phyloP scores from a whole-genome alignment of 371 early-diverging fungal species.

The Apophysomyces elegans region DNA sequence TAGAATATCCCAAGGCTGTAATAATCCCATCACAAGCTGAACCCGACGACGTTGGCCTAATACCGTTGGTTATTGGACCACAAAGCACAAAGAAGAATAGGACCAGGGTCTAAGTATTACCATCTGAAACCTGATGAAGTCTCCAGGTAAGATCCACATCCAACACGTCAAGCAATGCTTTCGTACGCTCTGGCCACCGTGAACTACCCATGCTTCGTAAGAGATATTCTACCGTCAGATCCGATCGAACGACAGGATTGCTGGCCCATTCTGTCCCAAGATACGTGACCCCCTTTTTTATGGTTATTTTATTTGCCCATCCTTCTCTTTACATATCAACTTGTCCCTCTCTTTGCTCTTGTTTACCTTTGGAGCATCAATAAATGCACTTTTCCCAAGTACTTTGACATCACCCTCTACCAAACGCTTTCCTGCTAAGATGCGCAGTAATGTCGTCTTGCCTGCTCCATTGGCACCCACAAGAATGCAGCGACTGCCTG shows the following conservation, averaged over 20 bases:
- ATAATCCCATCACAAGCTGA: constrained; percentile 76
- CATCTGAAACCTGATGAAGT: constrained; percentile 77
- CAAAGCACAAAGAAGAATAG: background rate
- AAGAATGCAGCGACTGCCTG: constrained; percentile 67
- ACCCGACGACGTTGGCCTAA: constrained; percentile 64
- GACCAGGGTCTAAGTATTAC: constrained; percentile 23
- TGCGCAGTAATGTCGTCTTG: constrained; percentile 69
- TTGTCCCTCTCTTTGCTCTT: too few relatives aligned
- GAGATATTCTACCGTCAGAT: constrained; percentile 69
- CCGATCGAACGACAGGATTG: constrained; percentile 60
- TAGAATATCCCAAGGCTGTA: constrained; percentile 74
- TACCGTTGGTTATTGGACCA: background rate
- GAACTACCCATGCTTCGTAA: constrained; percentile 74
- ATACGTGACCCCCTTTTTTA: constrained; percentile 68
- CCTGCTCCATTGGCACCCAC: constrained; percentile 71
- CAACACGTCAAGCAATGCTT: constrained; percentile 62
- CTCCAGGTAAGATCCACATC: constrained; percentile 79
- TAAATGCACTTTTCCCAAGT: constrained; percentile 68
- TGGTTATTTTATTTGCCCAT: background rate
- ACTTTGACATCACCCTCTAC: constrained; percentile 58
- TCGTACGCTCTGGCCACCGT: constrained; percentile 64
- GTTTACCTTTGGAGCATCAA: constrained; percentile 56
- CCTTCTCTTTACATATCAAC: too few relatives aligned
- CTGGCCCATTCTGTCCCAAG: constrained; percentile 84
- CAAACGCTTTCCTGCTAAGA: constrained; percentile 75